Conservation (phyloP, 1,284 basidiomycete genomes). For the Malassezia psittaci region DNA sequence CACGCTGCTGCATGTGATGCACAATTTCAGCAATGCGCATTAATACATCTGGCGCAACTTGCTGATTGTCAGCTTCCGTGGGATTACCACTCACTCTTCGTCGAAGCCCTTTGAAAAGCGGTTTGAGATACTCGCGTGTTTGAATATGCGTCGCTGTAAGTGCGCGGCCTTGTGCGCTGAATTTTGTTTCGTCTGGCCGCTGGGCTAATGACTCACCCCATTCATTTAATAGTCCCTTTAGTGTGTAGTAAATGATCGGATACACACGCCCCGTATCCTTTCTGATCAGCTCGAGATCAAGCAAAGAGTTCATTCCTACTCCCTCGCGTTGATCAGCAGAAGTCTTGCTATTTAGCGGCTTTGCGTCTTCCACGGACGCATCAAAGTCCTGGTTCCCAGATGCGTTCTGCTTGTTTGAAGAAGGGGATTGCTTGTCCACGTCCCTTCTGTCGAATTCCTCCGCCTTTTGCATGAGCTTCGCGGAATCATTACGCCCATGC, state of each 20-base stretch:
- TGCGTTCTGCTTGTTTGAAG: conserved; percentile 49
- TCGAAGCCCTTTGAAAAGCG: conserved; percentile 79
- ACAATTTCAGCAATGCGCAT: conserved; percentile 86
- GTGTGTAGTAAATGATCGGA: conserved; percentile 89
- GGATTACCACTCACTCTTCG: conserved; percentile 58
- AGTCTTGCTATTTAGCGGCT: not conserved
- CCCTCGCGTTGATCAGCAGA: conserved; percentile 23
- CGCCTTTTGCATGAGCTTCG: conserved; percentile 71
- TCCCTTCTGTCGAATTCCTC: conserved; percentile 55
- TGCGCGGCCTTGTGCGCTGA: conserved; percentile 78
- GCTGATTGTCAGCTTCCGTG: conserved; percentile 51
- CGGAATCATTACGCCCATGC: conserved; percentile 62
- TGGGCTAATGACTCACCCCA: conserved; percentile 91
- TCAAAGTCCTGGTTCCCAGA: not conserved
- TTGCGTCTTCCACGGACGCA: conserved; percentile 15
- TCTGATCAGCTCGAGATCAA: conserved; percentile 63
- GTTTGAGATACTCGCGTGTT: conserved; percentile 91
- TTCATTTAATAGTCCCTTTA: conserved; percentile 79
- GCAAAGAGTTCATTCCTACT: conserved; percentile 37
- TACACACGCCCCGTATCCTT: conserved; percentile 91
- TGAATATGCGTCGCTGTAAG: conserved; percentile 91
- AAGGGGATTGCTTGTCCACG: conserved; percentile 17
- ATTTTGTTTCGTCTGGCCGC: conserved; percentile 66
- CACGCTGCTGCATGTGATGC: conserved; percentile 84
- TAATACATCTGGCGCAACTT: conserved; percentile 72